Percentiles rank a stretch among this genome's conserved stretches.
phyloP scores from a whole-genome alignment of 352 stramenopile species.

The Thraustochytrium sp. region DNA sequence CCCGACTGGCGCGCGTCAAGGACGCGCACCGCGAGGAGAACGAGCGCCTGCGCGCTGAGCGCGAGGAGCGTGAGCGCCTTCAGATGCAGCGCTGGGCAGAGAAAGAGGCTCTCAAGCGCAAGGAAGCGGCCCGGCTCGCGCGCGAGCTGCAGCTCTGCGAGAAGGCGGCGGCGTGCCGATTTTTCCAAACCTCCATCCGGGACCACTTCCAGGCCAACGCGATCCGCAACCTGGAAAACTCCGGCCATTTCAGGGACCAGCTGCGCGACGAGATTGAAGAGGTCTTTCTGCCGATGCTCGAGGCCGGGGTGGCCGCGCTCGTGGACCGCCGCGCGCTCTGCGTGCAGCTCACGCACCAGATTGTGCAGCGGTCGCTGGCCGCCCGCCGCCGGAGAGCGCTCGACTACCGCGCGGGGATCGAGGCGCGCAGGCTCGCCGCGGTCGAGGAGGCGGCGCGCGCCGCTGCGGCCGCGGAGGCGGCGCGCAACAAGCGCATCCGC shows the following conservation, averaged over 20 bases:
- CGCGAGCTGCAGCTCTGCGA: constrained; percentile 65
- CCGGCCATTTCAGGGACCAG: constrained; percentile 76
- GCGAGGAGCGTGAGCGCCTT: constrained; percentile 71
- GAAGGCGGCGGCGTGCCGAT: constrained; percentile 67
- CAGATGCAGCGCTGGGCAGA: constrained; percentile 71
- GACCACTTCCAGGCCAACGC: constrained; percentile 60
- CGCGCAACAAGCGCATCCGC: not conserved
- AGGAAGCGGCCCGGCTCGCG: constrained; percentile 61
- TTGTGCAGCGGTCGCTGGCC: not conserved
- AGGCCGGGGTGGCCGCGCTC: constrained; percentile 46
- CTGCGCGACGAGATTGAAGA: constrained; percentile 66
- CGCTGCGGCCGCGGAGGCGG: not conserved
- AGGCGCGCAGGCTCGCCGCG: not conserved
- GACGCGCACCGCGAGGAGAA: not conserved
- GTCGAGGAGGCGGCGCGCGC: not conserved
- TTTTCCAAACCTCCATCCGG: constrained; percentile 57
- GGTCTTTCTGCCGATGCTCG: constrained; percentile 63
- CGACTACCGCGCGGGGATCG: not conserved
- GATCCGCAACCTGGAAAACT: constrained; percentile 72
- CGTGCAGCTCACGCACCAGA: not conserved
- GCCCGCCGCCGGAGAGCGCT: not conserved
- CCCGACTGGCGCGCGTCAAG: constrained; percentile 21
- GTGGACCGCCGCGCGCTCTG: not conserved
- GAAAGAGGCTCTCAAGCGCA: constrained; percentile 69
- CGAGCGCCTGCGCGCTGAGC: not conserved